Percentiles rank a stretch among this genome's conserved stretches.
Conservation (phyloP, 1,284 basidiomycete genomes). For the Stereum hirsutum region DNA sequence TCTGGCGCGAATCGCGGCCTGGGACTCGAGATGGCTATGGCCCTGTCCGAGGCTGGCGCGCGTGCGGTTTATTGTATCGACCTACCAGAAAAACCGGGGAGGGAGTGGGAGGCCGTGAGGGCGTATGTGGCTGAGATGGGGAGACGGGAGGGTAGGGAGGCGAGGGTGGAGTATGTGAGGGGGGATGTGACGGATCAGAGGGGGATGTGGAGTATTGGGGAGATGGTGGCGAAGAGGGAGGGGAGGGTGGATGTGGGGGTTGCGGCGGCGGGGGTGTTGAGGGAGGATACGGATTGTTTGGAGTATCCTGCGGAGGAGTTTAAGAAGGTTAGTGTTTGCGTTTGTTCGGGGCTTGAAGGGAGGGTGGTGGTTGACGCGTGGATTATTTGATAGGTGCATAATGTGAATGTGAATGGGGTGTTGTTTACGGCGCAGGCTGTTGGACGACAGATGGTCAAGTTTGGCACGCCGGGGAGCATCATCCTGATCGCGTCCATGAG, state of each 20-base stretch:
- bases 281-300: conserved; percentile 51
- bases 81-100: conserved; percentile 51
- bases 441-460: conserved; percentile 66
- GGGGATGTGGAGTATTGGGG: conserved; percentile 42
- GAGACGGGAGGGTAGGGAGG: conserved; percentile 24
- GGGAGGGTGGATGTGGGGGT: conserved; percentile 66
- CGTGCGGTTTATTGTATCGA: conserved; percentile 73
- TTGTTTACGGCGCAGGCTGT: conserved; percentile 75
- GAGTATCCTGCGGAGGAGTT: conserved; percentile 68
- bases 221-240: conserved; percentile 54
- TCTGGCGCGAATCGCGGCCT: conserved; percentile 77
- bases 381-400: conserved; percentile 41
- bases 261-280: conserved; percentile 72
- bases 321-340: conserved; percentile 36
- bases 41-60: conserved; percentile 71
- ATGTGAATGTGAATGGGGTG: conserved; percentile 72
- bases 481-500: conserved; percentile 84
- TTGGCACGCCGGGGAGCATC: conserved; percentile 70
- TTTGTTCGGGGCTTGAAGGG: not conserved
- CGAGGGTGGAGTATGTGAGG: conserved; percentile 54
- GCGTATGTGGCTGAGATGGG: conserved; percentile 41
- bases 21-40: conserved; percentile 76
- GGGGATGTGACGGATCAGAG: conserved; percentile 59
- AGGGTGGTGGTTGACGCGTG: conserved; percentile 1
- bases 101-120: conserved; percentile 54